A percentile compares a stretch with the other conserved stretches of the same genome.
Evolutionary conservation across 345 rosid genomes (phyloP).

Genomic region (Euphorbia lathyris): DNA sequence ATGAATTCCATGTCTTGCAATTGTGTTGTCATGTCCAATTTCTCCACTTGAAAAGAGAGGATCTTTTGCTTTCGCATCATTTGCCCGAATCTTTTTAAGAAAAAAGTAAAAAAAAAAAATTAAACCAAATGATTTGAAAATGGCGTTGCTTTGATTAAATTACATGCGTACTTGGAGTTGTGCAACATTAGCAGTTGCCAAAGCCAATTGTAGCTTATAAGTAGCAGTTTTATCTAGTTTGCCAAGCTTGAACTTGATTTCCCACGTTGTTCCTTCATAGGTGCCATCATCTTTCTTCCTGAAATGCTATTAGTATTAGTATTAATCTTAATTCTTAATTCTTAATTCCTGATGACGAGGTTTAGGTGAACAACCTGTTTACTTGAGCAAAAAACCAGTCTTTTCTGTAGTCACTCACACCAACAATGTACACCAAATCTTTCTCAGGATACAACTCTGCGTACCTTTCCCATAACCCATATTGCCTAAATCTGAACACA

Average conservation of each 20-base stretch:
- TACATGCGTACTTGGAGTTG: constrained; percentile 66
- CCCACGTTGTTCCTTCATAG: constrained; percentile 59
- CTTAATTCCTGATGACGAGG: too few species aligned
- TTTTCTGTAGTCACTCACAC: constrained; percentile 54
- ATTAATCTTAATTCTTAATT: too few species aligned
- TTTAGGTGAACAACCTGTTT: constrained; percentile 46
- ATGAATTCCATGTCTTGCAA: constrained; percentile 84
- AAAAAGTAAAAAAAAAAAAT: neutral
- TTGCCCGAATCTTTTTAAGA: constrained; percentile 49
- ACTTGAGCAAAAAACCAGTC: constrained; percentile 90
- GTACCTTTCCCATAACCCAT: constrained; percentile 88
- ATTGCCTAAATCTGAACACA: constrained; percentile 64
- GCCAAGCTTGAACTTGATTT: constrained; percentile 59
- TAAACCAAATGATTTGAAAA: neutral
- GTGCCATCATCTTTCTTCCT: constrained; percentile 44
- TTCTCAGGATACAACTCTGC: constrained; percentile 60
- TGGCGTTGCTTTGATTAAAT: too few species aligned
- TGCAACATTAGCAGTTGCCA: constrained; percentile 79
- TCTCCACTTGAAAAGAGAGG: constrained; percentile 59
- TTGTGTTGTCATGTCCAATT: constrained; percentile 72
- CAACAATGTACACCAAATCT: constrained; percentile 68
- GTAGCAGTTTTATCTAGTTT: constrained; percentile 31
- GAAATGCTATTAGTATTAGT: too few species aligned
- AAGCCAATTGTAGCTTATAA: constrained; percentile 66
- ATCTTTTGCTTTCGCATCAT: constrained; percentile 34